Percentiles rank a stretch among this genome's conserved stretches.
Conservation (phyloP, 352 stramenopile genomes). For the Globisporangium paddicum region DNA sequence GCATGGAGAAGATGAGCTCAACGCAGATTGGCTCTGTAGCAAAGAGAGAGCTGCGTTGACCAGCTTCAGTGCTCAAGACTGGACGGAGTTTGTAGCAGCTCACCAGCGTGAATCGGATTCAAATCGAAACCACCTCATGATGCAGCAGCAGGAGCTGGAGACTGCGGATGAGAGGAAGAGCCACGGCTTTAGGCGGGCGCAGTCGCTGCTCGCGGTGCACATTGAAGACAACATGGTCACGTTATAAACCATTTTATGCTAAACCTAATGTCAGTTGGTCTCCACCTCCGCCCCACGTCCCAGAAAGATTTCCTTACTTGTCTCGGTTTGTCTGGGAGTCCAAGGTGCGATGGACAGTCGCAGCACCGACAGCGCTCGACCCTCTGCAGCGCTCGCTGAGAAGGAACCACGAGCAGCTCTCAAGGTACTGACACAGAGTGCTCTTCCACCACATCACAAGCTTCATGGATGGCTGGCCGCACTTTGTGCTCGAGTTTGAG, state of each 20-base stretch:
- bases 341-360: background rate
- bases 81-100: constrained; percentile 19
- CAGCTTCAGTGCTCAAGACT: constrained; percentile 39
- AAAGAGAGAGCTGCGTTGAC: constrained; percentile 4
- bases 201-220: constrained; percentile 11
- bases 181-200: constrained; percentile 1
- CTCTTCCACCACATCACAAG: constrained; percentile 26
- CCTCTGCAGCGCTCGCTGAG: background rate
- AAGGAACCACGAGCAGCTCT: background rate
- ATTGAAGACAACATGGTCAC: constrained; percentile 8
- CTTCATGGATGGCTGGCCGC: constrained; percentile 28
- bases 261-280: background rate
- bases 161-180: background rate
- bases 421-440: background rate
- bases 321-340: background rate
- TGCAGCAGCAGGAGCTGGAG: background rate
- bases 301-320: background rate
- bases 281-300: background rate
- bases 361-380: background rate
- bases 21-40: constrained; percentile 25
- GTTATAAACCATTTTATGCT: background rate
- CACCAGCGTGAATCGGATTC: background rate
- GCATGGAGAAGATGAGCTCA: constrained; percentile 15
- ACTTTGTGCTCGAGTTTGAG: constrained; percentile 33
- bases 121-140: background rate